Base-by-base conservation (phyloP, 2,329 filamentous ascomycete species). In the Xylariaceae sp. region DNA sequence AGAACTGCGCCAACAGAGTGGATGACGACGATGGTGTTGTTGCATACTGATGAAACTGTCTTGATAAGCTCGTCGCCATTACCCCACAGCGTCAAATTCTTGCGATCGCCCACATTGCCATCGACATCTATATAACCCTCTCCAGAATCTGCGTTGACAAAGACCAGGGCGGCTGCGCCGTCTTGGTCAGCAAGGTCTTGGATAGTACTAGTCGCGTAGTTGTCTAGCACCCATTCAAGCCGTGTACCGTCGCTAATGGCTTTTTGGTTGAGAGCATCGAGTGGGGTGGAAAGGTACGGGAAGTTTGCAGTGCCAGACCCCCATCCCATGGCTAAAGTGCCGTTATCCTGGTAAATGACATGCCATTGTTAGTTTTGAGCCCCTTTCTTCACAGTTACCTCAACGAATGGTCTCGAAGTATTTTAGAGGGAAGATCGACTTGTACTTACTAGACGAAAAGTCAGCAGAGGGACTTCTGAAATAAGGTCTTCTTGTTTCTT, bases 11-110 rank as follows among this genome's bases (percentile, higher is more conserved):
- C 90, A 3, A 84, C 80, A 1, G 86, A 89, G 71, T 97, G 92
- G 48, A 97, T 85, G 47, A 96, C 81, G 14, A 97, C 88, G 48
- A 97, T 85, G 11, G 90, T 95, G 75, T 96, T 95, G 70, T 85
- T 82, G 74, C 85, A 91, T 50, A 82, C 63, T 6, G 82, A 75
- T 1, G 88, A 83, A 10, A 95, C 88, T 38, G 85, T 89, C 67
- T 86, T 78, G 67, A 97, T 86, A 44, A 97, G 70, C 1, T 77
- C 75, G 43, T 97, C 89, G 33, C 88, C 91, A 47, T 83, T 77
- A 49, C 84, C 76, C 92, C 92, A 97, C 0, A 95, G 74, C 0
- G 90, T 95, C 32, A 98, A 74, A 68, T 98, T 96, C 60, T 91
- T 90, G 42, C 93, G 85, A 65, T 97, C 92, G 46, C 93, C 93